A percentile compares a stretch with the other conserved stretches of the same genome.
phyloP scores from a whole-genome alignment of 1,139 yeast genomes.

The Sugiyamaella japonica region DNA sequence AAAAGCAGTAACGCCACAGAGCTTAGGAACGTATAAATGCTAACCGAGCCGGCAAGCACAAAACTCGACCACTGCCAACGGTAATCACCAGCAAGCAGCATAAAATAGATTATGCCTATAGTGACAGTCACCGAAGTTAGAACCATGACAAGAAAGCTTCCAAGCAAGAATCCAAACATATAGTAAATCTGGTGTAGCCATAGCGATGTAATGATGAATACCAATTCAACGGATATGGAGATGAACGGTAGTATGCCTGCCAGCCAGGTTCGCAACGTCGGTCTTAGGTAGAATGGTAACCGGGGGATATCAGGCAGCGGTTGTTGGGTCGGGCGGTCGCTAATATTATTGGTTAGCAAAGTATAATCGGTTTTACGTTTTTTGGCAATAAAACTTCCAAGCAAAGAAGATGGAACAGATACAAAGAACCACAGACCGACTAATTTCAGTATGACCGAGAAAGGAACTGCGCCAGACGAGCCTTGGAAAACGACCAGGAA shows the following conservation, averaged over 20 bases:
- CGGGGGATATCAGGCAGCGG: slow-evolving; percentile 88
- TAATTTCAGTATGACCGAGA: slow-evolving; percentile 82
- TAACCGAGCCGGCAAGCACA: slow-evolving; percentile 85
- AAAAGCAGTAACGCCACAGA: slow-evolving; percentile 54
- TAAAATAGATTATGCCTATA: slow-evolving; percentile 74
- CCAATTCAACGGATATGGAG: slow-evolving; percentile 89
- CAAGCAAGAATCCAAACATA: slow-evolving; percentile 95
- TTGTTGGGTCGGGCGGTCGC: slow-evolving; percentile 28
- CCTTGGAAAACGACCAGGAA: slow-evolving; percentile 73
- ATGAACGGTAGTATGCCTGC: slow-evolving; percentile 95
- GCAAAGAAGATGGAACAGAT: slow-evolving; percentile 77
- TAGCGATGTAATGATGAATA: slow-evolving; percentile 77
- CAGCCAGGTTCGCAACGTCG: slow-evolving; percentile 64
- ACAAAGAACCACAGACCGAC: slow-evolving; percentile 80
- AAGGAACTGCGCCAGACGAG: slow-evolving; percentile 93
- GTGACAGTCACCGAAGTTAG: slow-evolving; percentile 81
- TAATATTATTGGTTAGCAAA: background rate
- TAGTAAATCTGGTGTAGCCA: slow-evolving; percentile 94
- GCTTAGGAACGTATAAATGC: slow-evolving; percentile 79
- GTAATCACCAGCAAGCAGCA: slow-evolving; percentile 89
- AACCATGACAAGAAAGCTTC: slow-evolving; percentile 78
- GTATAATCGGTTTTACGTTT: slow-evolving; percentile 45
- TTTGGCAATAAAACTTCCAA: slow-evolving; percentile 76
- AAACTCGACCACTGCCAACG: slow-evolving; percentile 97
- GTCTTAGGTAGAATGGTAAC: slow-evolving; percentile 80